A percentile compares a stretch with the other conserved stretches of the same genome.
These are phyloP conservation scores for Malassezia sympodialis DNA, from an alignment of 1,284 basidiomycete genomes.

Conservation along the genomic window DNA sequence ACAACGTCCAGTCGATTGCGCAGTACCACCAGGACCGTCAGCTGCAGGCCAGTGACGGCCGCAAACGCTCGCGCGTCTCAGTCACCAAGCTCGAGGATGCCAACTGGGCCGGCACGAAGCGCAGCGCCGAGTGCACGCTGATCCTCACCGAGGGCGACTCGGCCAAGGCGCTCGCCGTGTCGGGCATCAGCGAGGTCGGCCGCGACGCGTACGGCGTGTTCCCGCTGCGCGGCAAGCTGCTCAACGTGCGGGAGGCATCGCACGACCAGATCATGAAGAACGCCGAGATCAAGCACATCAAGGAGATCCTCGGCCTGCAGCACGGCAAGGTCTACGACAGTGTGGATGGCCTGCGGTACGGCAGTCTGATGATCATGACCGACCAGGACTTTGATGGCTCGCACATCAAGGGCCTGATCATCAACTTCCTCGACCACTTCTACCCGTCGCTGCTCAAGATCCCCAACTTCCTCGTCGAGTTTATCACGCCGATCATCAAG, in stretches of 20 bases:
- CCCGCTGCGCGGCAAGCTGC: conserved; percentile 86
- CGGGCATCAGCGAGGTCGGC: conserved; percentile 86
- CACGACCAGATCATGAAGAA: conserved; percentile 98
- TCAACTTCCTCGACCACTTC: conserved; percentile 96
- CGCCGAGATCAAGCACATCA: conserved; percentile 90
- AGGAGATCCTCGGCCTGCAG: conserved; percentile 93
- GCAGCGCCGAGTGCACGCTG: conserved; percentile 73
- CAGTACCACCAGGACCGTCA: conserved; percentile 93
- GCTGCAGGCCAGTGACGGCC: conserved; percentile 92
- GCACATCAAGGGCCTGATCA: conserved; percentile 96
- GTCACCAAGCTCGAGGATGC: conserved; percentile 91
- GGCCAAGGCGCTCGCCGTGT: conserved; percentile 89
- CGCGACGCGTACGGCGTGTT: conserved; percentile 96
- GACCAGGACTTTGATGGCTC: conserved; percentile 99
- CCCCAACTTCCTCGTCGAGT: conserved; percentile 89
- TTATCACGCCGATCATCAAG: conserved; percentile 95
- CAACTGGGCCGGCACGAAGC: conserved; percentile 83
- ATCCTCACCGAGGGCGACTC: conserved; percentile 99
- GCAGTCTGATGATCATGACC: conserved; percentile 98
- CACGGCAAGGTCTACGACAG: conserved; percentile 79
- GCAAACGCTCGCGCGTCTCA: conserved; percentile 65
- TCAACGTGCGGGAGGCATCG: conserved; percentile 93
- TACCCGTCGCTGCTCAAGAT: conserved; percentile 88
- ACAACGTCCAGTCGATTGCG: conserved; percentile 87
- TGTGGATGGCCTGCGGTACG: conserved; percentile 71